Percentiles rank a stretch among this genome's conserved stretches.
These are phyloP conservation scores for Parmelia sp. DNA, from an alignment of 495 filamentous ascomycete genomes.

Conservation along the genomic window DNA sequence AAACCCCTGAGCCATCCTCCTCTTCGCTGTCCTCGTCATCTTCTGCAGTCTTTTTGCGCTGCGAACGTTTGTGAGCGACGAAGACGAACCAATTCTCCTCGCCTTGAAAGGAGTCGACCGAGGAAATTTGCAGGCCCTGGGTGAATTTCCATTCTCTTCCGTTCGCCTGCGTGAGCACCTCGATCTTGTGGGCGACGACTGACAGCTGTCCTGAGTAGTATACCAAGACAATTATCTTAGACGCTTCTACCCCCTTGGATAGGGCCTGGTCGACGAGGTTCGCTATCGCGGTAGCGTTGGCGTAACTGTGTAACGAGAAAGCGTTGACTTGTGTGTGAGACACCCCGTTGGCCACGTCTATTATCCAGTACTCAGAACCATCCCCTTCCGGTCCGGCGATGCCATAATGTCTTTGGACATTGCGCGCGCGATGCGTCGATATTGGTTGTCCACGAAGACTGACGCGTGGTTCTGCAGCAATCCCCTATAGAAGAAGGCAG, in stretches of 20 bases:
- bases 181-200: neutral
- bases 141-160: neutral
- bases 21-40: neutral
- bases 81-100: constrained; percentile 1
- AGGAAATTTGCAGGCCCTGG: neutral
- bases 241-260: neutral
- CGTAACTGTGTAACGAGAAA: neutral
- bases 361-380: constrained; percentile 8
- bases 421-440: neutral
- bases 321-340: neutral
- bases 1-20: neutral
- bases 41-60: neutral
- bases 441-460: neutral
- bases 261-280: neutral
- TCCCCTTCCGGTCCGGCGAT: neutral
- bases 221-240: neutral
- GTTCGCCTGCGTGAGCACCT: too few relatives aligned
- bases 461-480: neutral
- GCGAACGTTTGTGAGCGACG: neutral
- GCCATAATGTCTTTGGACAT: neutral
- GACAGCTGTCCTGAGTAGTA: neutral
- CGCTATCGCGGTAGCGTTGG: neutral
- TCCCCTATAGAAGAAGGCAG: neutral
- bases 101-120: constrained; percentile 6
- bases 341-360: neutral